Conservation (phyloP, 768 basidiomycete genomes). For the Dacryopinax primogenitus region DNA sequence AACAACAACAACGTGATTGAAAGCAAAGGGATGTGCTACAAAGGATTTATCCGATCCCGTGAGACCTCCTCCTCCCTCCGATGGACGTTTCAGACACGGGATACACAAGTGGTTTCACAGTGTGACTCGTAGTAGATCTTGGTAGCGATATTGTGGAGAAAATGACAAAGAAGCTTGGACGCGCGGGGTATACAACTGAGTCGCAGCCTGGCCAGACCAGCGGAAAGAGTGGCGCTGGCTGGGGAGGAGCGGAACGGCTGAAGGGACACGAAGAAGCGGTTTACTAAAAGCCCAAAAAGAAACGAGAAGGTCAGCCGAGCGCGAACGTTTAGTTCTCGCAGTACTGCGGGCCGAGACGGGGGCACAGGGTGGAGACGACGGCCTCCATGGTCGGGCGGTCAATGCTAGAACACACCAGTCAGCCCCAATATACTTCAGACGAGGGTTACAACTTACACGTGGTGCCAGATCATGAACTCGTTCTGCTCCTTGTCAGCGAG, state of each 20-base stretch:
- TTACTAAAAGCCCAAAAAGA: not conserved
- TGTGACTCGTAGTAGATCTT: not conserved
- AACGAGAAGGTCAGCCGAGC: not conserved
- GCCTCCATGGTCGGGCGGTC: constrained; percentile 5
- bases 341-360: not conserved
- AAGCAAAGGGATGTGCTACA: not conserved
- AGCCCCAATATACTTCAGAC: not conserved
- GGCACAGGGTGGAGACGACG: constrained; percentile 4
- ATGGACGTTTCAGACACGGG: not conserved
- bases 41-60: not conserved
- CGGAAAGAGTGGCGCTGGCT: constrained; percentile 2
- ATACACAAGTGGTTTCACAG: not conserved
- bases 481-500: not conserved
- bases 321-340: constrained; percentile 4
- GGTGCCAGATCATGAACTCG: constrained; percentile 7
- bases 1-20: not conserved
- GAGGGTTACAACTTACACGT: not conserved
- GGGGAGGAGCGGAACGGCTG: not conserved
- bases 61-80: not conserved
- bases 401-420: not conserved
- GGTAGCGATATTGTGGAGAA: not conserved
- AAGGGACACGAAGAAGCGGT: not conserved
- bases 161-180: not conserved
- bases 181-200: not conserved
- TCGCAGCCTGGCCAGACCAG: not conserved